Conservation (phyloP, 495 filamentous ascomycete genomes). For the Annulohypoxylon stygium region DNA sequence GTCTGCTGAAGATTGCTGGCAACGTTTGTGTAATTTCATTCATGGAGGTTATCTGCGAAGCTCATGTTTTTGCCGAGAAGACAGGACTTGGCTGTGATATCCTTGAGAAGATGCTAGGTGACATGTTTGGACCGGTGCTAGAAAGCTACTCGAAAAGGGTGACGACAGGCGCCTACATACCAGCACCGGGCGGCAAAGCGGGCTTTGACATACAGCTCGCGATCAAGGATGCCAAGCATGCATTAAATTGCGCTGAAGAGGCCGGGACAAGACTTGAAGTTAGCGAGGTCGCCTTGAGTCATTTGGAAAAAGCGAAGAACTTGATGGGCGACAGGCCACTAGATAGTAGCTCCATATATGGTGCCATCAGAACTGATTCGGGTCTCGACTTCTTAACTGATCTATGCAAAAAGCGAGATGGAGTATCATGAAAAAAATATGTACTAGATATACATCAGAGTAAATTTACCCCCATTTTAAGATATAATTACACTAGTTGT, state of each 20-base stretch:
- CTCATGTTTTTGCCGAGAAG: conserved; percentile 68
- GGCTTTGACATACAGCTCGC: conserved; percentile 30
- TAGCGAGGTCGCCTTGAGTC: conserved; percentile 25
- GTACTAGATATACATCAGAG: no score
- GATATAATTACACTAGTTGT: no score
- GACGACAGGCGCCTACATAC: conserved; percentile 46
- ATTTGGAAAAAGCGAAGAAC: conserved; percentile 23
- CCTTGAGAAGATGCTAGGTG: conserved; percentile 65
- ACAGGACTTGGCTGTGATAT: conserved; percentile 63
- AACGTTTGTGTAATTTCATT: conserved; percentile 73
- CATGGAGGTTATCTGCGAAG: conserved; percentile 65
- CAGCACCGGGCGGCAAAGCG: conserved; percentile 1
- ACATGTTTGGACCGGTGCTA: conserved; percentile 65
- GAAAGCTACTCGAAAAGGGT: conserved; percentile 59
- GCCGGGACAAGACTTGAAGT: conserved; percentile 24
- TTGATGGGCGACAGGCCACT: conserved; percentile 24
- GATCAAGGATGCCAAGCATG: conserved; percentile 30
- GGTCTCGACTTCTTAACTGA: conserved; percentile 41
- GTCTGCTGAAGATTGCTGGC: conserved; percentile 77
- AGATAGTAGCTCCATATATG: conserved; percentile 43
- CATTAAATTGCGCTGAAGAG: conserved; percentile 23
- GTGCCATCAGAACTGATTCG: conserved; percentile 31
- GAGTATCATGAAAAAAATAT: no score
- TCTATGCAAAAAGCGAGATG: conserved; percentile 25
- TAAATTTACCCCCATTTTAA: no score